Conservation (phyloP, 371 early-diverging fungal genomes). For the Phascolomyces articulosus region DNA sequence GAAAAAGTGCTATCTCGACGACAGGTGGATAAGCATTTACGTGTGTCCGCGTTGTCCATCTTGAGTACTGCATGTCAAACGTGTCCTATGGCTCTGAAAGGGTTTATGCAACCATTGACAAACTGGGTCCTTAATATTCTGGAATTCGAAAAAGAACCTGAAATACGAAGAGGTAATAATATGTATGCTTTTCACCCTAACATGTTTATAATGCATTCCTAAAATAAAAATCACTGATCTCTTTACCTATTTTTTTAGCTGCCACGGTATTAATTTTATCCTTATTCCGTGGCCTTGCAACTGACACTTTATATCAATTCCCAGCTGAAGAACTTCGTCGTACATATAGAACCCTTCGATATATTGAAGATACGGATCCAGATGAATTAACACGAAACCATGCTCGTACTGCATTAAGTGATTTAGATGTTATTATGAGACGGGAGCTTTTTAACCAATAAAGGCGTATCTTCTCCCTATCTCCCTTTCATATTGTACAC, state of each 20-base stretch:
- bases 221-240: too few species aligned
- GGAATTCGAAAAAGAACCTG: conserved; percentile 60
- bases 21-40: conserved; percentile 40
- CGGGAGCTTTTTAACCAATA: conserved; percentile 42
- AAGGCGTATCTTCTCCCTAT: not conserved
- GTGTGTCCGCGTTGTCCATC: conserved; percentile 74
- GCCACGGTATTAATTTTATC: conserved; percentile 69
- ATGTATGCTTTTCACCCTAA: too few species aligned
- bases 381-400: conserved; percentile 71
- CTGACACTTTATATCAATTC: conserved; percentile 55
- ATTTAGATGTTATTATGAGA: conserved; percentile 64
- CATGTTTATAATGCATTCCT: too few species aligned
- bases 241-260: conserved; percentile 31
- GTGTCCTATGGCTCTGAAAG: conserved; percentile 69
- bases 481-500: too few species aligned
- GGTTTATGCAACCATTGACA: conserved; percentile 64
- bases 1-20: conserved; percentile 61
- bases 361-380: conserved; percentile 65
- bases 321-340: conserved; percentile 61
- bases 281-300: conserved; percentile 70
- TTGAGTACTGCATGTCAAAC: conserved; percentile 76
- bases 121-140: conserved; percentile 72
- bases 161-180: conserved; percentile 64
- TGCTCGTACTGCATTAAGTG: conserved; percentile 66
- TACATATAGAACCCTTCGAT: conserved; percentile 61